Conservation (phyloP, 495 filamentous ascomycete genomes). For the Annulohypoxylon moriforme region DNA sequence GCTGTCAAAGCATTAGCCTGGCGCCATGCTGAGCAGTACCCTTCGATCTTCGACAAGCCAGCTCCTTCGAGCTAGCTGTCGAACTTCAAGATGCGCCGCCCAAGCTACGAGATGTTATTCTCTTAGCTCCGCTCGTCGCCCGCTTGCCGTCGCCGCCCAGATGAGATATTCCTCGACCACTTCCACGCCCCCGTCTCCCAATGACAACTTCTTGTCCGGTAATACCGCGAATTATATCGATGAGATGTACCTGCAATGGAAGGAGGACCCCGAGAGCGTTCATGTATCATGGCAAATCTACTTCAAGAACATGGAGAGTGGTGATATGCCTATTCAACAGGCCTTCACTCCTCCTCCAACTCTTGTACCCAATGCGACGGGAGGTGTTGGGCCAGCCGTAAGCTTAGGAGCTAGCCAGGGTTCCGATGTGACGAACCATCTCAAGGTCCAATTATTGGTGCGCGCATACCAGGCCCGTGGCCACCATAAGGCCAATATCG, state of each 20-base stretch:
- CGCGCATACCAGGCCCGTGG: conserved; percentile 98
- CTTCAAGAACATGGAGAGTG: conserved; percentile 98
- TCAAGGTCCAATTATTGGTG: conserved; percentile 97
- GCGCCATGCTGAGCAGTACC: conserved; percentile 65
- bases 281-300: conserved; percentile 99
- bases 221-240: conserved; percentile 98
- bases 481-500: conserved; percentile 97
- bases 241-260: conserved; percentile 99
- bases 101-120: conserved; percentile 56
- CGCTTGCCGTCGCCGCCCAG: conserved; percentile 62
- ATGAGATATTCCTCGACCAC: conserved; percentile 61
- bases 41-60: conserved; percentile 61
- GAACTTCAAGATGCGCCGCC: conserved; percentile 58
- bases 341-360: conserved; percentile 96
- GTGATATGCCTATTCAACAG: conserved; percentile 95
- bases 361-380: conserved; percentile 80
- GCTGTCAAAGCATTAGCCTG: conserved; percentile 49
- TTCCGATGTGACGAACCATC: conserved; percentile 90
- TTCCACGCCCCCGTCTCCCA: conserved; percentile 66
- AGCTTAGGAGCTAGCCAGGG: conserved; percentile 75
- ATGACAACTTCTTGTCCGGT: conserved; percentile 93
- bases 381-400: conserved; percentile 79
- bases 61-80: conserved; percentile 64
- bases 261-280: conserved; percentile 89
- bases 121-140: conserved; percentile 57